These are phyloP conservation scores for Brasilioporus rufonigricans DNA, from an alignment of 768 basidiomycete genomes.

Conservation along the genomic window DNA sequence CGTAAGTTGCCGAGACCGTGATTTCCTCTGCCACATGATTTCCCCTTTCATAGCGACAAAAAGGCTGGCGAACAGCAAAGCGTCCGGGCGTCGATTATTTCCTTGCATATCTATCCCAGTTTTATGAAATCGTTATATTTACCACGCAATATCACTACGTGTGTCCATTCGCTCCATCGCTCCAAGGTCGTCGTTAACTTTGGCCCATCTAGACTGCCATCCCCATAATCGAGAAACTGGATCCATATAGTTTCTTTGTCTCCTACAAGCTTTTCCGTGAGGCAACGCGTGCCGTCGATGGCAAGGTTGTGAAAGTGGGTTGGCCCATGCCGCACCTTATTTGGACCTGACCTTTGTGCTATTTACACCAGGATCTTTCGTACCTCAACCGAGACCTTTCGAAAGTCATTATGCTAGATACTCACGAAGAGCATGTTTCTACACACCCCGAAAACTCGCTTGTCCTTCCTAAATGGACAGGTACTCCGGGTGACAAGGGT, in stretches of 20 bases:
- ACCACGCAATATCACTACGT: conserved; percentile 90
- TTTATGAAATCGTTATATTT: conserved; percentile 97
- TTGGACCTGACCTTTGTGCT: not conserved
- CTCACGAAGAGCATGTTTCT: conserved; percentile 70
- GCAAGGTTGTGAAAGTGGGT: conserved; percentile 79
- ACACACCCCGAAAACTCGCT: conserved; percentile 90
- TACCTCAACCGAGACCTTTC: conserved; percentile 93
- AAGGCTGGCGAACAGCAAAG: conserved; percentile 92
- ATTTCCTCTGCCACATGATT: not conserved
- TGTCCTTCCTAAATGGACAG: conserved; percentile 82
- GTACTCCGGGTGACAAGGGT: conserved; percentile 75
- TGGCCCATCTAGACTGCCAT: conserved; percentile 63
- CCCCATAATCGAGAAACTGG: conserved; percentile 89
- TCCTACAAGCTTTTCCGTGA: conserved; percentile 92
- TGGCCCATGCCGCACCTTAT: not conserved
- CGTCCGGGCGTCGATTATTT: conserved; percentile 95
- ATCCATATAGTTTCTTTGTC: conserved; percentile 89
- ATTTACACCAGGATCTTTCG: conserved; percentile 66
- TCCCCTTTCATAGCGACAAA: conserved; percentile 61
- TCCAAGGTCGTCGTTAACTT: not conserved
- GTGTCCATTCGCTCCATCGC: conserved; percentile 30
- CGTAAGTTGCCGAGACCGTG: conserved; percentile 50
- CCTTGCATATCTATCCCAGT: conserved; percentile 94
- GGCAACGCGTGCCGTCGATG: conserved; percentile 79
- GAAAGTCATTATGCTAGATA: conserved; percentile 87